Base-by-base conservation (phyloP, 345 rosid genomes). In the Stellera chamaejasme region DNA sequence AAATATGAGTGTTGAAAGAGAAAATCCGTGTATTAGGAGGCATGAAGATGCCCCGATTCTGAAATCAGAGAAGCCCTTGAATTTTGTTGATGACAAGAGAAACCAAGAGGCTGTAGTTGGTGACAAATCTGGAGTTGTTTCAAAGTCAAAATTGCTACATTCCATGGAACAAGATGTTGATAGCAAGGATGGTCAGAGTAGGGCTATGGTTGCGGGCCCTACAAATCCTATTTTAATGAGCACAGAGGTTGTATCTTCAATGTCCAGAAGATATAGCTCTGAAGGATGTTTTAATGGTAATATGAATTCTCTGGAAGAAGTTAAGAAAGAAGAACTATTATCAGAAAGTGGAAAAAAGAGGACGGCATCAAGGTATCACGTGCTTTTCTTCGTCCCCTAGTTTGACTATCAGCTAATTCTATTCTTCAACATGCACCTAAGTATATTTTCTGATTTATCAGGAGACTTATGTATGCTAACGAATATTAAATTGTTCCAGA, bases 331-430 rank as follows among this genome's bases (percentile, higher is more conserved):
- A 61, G 66, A 64, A 27, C 13, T 62, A 61, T 58, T 45, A 48
- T 56, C 66, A 23, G 66, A 66, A 55, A 69, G 69, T 64, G 67
- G 61, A 43, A 63, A 60, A 52, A 64, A 50, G 68, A 67, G 28
- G 60, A 52, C 55, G 59, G 45, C 64, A 41, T 62, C 79, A 62
- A 88, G 98, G 98, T 91, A 64, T 45, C 64, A 55, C 55, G 58
- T 65, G 47, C 61, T 55, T 64, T 46, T 15, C 27, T 60, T 27
- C 43, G 41, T 55, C 43, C 27, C 49, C 54, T 60, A 28, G 36
- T 19, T 56, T 61, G 45, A 56, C 50, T 43, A 55, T 60, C 59
- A 58, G 13, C 51, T 41, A 66, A 60, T 48, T 62, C 68, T 49
- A 32, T 11, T 46, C 62, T 53, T 41, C 64, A 52, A 44, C 43